Conservation (phyloP, 78 protist genomes). For the Capsaspora owczarzaki region DNA sequence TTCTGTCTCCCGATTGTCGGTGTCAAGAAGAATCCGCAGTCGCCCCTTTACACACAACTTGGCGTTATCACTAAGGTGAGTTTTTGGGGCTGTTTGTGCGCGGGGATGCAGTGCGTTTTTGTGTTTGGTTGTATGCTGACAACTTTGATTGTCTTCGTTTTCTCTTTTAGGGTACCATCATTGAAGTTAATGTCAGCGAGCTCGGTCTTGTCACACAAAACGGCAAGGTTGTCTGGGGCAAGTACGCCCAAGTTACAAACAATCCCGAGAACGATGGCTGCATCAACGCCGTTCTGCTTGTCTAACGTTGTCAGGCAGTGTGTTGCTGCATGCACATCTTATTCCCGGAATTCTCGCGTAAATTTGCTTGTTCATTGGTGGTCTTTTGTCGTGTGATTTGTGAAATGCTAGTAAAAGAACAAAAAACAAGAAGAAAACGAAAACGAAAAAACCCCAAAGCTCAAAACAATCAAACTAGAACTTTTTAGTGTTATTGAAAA, state of each 20-base stretch:
- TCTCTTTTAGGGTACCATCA: background rate
- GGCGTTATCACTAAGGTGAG: slow-evolving; percentile 97
- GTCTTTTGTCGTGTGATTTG: no score
- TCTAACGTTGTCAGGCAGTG: no score
- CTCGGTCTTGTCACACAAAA: slow-evolving; percentile 96
- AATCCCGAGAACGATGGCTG: slow-evolving; percentile 99
- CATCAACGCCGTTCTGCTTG: slow-evolving; percentile 96
- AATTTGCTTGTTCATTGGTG: no score
- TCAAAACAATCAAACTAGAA: no score
- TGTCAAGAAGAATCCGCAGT: slow-evolving; percentile 94
- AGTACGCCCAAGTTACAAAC: slow-evolving; percentile 97
- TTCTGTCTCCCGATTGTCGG: slow-evolving; percentile 93
- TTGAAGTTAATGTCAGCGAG: slow-evolving; percentile 89
- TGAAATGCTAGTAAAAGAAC: no score
- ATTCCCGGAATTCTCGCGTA: no score
- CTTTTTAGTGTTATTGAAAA: no score
- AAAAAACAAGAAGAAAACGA: no score
- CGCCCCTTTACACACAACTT: slow-evolving; percentile 84
- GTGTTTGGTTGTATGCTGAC: background rate
- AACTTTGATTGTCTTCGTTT: background rate
- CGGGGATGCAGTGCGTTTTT: no score
- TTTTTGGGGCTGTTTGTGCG: background rate
- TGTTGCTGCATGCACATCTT: no score
- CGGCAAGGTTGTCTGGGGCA: slow-evolving; percentile 98
- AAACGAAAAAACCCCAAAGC: no score